Evolutionary conservation across 1,139 yeast species (phyloP).

Genomic region (Arxiozyma bovina): DNA sequence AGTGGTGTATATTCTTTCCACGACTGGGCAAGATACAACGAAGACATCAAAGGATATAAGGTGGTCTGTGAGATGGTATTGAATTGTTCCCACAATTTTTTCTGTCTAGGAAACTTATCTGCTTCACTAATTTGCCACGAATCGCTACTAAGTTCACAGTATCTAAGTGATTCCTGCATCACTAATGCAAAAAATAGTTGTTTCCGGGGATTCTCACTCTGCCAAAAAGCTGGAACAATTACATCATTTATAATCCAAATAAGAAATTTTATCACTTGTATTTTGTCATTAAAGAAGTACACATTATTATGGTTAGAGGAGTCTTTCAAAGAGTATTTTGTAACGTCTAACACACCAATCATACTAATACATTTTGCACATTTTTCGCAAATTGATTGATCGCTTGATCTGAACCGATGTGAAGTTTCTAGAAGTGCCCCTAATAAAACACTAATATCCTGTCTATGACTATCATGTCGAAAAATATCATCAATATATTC

Average conservation of each 20-base stretch:
- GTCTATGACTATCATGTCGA: constrained; percentile 9
- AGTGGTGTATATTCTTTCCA: constrained; percentile 34
- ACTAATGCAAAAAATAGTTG: constrained; percentile 82
- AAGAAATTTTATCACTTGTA: constrained; percentile 58
- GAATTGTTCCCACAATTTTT: constrained; percentile 51
- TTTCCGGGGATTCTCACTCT: constrained; percentile 77
- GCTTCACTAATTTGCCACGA: constrained; percentile 31
- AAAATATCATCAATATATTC: constrained; percentile 15
- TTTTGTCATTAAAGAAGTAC: constrained; percentile 51
- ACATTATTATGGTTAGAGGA: constrained; percentile 39
- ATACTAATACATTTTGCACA: constrained; percentile 66
- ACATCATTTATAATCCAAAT: constrained; percentile 57
- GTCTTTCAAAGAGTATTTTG: constrained; percentile 43
- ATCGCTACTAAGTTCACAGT: constrained; percentile 45
- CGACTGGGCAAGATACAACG: constrained; percentile 56
- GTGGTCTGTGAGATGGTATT: constrained; percentile 66
- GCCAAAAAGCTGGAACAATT: constrained; percentile 76
- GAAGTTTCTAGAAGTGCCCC: constrained; percentile 53
- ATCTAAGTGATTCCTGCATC: constrained; percentile 75
- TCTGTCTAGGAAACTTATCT: constrained; percentile 31
- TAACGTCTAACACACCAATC: constrained; percentile 72
- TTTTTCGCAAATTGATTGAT: constrained; percentile 43
- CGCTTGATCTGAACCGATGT: constrained; percentile 44
- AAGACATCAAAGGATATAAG: constrained; percentile 62
- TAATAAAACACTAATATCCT: constrained; percentile 34